Base-by-base conservation (phyloP, 306 rosid species). In the Prunus padus region DNA sequence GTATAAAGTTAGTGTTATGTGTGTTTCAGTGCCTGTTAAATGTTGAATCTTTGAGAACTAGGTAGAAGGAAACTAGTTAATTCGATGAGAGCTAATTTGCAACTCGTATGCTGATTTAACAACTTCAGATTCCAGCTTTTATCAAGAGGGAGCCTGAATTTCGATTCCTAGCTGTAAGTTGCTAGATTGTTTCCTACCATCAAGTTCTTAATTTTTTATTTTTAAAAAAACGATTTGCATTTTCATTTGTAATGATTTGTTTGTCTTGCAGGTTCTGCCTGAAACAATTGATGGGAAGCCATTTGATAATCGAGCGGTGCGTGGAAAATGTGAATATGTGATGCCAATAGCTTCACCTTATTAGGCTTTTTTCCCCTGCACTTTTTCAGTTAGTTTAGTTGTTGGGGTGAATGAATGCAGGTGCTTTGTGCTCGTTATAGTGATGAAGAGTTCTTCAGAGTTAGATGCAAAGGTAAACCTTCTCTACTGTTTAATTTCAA, bases 381-480 rank as follows among this genome's bases (percentile, higher is more conserved):
- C 8, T 4, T 60, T 40, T 22, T 76, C 9, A 56, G 20, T 63
- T 63, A 56, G 20, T 59, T 47, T 22, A 65, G 67, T 52, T 10
- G n/a, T 75, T 56, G 20, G n/a, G 28, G 19, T 37, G 28, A 59
- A 22, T 26, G 23, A 4, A 55, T 46, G 71, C 91, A 94, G 98
- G 94, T 94, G 77, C 92, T 94, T 74, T 94, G 98, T 82, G 89
- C 90, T 79, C 96, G 91, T 10, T 94, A 85, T 63, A 91, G 91
- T 74, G 97, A 93, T 54, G 98, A 94, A 77, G 97, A 94, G 52
- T 94, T 91, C 78, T 83, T 94, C 62, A 82, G 74, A 79, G 83
- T 88, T 70, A 75, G 96, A 86, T 94, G 98, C 83, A 83, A 89
- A 87, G 98, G 97, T 94, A 84, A 23, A 56, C 33, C 65, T 49